These are phyloP conservation scores for Boletus subparvulus DNA, from an alignment of 768 basidiomycete genomes.

Conservation along the genomic window DNA sequence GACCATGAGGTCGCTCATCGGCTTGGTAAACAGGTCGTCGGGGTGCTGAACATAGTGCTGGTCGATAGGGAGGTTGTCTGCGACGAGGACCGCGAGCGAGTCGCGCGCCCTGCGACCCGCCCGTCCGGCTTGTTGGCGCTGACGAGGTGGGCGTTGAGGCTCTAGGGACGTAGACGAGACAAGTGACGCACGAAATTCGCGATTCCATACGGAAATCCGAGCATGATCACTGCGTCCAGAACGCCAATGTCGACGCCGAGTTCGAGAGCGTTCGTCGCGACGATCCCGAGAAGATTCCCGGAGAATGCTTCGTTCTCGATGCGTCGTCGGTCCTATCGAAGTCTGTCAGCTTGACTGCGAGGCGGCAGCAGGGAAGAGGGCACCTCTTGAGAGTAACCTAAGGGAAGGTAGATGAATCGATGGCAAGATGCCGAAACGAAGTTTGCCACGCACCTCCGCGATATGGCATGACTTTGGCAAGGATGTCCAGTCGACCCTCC, in stretches of 20 bases:
- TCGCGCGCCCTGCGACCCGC: constrained; percentile 82
- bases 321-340: constrained; percentile 65
- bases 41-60: constrained; percentile 72
- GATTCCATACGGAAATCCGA: constrained; percentile 77
- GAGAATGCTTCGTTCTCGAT: constrained; percentile 89
- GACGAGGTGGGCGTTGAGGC: neutral
- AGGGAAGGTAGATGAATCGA: neutral
- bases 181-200: constrained; percentile 69
- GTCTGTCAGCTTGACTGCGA: neutral
- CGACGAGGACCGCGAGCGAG: constrained; percentile 72
- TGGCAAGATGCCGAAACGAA: neutral
- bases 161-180: neutral
- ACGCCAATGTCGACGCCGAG: constrained; percentile 89
- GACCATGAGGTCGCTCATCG: constrained; percentile 61
- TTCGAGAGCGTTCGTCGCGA: constrained; percentile 89
- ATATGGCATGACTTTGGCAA: constrained; percentile 76
- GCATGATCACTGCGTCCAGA: constrained; percentile 87
- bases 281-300: constrained; percentile 77
- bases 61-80: constrained; percentile 69
- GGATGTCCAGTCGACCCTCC: constrained; percentile 74
- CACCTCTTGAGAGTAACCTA: constrained; percentile 76
- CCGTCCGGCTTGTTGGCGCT: constrained; percentile 89
- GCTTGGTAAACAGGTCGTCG: constrained; percentile 63
- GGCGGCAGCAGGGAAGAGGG: neutral
- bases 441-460: constrained; percentile 61